phyloP scores from a whole-genome alignment of 2,329 filamentous ascomycete genomes.

The Diaporthe caulivora region DNA sequence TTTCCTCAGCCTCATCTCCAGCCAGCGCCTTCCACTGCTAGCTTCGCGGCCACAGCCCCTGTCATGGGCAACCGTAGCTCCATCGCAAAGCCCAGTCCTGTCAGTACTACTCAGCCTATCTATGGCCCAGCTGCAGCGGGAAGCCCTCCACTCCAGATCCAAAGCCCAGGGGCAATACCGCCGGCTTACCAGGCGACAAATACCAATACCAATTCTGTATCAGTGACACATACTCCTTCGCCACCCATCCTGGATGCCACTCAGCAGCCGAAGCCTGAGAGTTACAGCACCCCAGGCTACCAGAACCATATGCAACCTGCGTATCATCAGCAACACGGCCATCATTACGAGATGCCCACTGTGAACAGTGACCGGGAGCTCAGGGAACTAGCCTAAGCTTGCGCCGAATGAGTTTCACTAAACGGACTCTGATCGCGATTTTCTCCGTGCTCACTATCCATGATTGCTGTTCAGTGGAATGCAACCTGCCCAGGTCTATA shows the following conservation, averaged over 20 bases:
- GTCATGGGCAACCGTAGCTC: slow-evolving; percentile 28
- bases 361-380: slow-evolving; percentile 48
- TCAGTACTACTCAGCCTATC: slow-evolving; percentile 34
- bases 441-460: background rate
- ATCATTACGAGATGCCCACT: slow-evolving; percentile 48
- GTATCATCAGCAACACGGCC: slow-evolving; percentile 31
- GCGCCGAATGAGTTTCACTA: background rate
- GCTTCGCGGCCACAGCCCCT: background rate
- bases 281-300: background rate
- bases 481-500: background rate
- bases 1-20: slow-evolving; percentile 22
- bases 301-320: slow-evolving; percentile 9
- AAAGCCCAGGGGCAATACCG: slow-evolving; percentile 13
- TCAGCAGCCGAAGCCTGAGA: slow-evolving; percentile 9
- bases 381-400: slow-evolving; percentile 47
- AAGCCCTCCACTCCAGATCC: slow-evolving; percentile 42
- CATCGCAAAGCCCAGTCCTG: slow-evolving; percentile 35
- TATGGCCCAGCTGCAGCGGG: slow-evolving; percentile 38
- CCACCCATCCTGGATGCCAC: slow-evolving; percentile 16
- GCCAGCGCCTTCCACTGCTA: slow-evolving; percentile 25
- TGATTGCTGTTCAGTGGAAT: background rate
- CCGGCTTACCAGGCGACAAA: slow-evolving; percentile 24
- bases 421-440: background rate
- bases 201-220: background rate
- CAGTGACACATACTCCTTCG: slow-evolving; percentile 24